Conservation (phyloP, 768 basidiomycete genomes). For the Xerocomus brunneocitrinus region DNA sequence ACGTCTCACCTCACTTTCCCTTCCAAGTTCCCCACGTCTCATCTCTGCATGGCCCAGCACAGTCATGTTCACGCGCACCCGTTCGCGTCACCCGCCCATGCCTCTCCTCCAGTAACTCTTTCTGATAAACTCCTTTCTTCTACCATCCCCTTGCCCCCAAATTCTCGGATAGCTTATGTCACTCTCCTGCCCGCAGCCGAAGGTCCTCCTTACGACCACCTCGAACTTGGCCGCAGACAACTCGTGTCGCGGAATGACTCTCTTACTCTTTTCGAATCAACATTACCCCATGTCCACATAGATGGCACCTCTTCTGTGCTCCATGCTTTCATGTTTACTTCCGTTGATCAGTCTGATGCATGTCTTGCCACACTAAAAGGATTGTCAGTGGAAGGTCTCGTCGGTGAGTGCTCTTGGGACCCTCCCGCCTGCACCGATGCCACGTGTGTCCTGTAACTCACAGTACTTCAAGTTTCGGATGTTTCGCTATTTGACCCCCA, state of each 20-base stretch:
- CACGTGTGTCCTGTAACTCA: slow-evolving; percentile 6
- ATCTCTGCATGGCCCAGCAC: slow-evolving; percentile 28
- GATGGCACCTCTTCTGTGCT: slow-evolving; percentile 41
- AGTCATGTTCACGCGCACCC: slow-evolving; percentile 10
- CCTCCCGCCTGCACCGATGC: slow-evolving; percentile 3
- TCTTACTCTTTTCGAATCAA: slow-evolving; percentile 41
- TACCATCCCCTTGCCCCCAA: slow-evolving; percentile 40
- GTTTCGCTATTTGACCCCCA: slow-evolving; percentile 42
- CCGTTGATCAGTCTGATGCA: slow-evolving; percentile 29
- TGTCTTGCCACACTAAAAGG: slow-evolving; percentile 32
- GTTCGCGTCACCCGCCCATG: slow-evolving; percentile 1
- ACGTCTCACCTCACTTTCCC: slow-evolving; percentile 5
- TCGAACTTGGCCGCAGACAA: slow-evolving; percentile 55
- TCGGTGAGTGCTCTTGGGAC: slow-evolving; percentile 37
- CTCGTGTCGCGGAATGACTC: slow-evolving; percentile 39
- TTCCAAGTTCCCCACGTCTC: not conserved
- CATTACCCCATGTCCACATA: slow-evolving; percentile 49
- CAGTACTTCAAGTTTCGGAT: slow-evolving; percentile 36
- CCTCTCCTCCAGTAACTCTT: slow-evolving; percentile 30
- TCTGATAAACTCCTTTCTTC: slow-evolving; percentile 45
- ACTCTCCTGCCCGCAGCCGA: slow-evolving; percentile 36
- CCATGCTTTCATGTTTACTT: slow-evolving; percentile 55
- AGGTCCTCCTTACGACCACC: slow-evolving; percentile 32
- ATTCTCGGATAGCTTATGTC: slow-evolving; percentile 42
- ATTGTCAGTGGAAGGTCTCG: slow-evolving; percentile 47